Evolutionary conservation across 805 yeast genomes (phyloP).

Genomic region (Ogataea nitratoaversa): DNA sequence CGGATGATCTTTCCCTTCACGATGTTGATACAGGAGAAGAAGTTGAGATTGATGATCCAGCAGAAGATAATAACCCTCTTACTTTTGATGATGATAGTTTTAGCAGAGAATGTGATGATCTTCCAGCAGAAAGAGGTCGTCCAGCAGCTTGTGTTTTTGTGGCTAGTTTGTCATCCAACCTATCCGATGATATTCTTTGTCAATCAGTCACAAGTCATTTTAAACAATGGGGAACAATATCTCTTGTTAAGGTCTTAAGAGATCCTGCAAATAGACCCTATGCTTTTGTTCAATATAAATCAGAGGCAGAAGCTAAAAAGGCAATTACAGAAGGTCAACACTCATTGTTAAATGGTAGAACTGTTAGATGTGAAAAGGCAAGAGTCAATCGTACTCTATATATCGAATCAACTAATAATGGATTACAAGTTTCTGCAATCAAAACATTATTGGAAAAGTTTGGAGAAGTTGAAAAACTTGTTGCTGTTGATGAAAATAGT

Average conservation of each 20-base stretch:
- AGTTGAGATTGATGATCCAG: slow-evolving; percentile 10
- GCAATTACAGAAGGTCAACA: slow-evolving; percentile 73
- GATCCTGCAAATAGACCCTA: slow-evolving; percentile 83
- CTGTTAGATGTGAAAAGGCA: slow-evolving; percentile 85
- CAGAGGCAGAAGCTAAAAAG: slow-evolving; percentile 59
- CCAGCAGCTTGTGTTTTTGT: slow-evolving; percentile 90
- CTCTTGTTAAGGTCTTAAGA: slow-evolving; percentile 75
- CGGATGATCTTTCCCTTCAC: too few relatives aligned
- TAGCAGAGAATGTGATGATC: slow-evolving; percentile 12
- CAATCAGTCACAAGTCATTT: slow-evolving; percentile 67
- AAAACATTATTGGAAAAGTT: slow-evolving; percentile 40
- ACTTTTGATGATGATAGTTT: slow-evolving; percentile 18
- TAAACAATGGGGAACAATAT: slow-evolving; percentile 63
- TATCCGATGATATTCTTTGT: slow-evolving; percentile 68
- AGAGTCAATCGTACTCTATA: slow-evolving; percentile 84
- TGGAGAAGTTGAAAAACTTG: slow-evolving; percentile 75
- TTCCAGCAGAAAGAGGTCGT: slow-evolving; percentile 40
- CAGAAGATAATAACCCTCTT: slow-evolving; percentile 4
- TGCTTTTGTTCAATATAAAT: slow-evolving; percentile 84
- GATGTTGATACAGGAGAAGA: not conserved
- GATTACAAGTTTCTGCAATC: slow-evolving; percentile 30
- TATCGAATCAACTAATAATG: slow-evolving; percentile 36
- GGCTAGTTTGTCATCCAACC: slow-evolving; percentile 69
- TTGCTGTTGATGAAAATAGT: slow-evolving; percentile 37
- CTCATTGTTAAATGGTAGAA: slow-evolving; percentile 64